Evolutionary conservation across 768 basidiomycete genomes (phyloP).

Genomic region (Suillus weaverae): DNA sequence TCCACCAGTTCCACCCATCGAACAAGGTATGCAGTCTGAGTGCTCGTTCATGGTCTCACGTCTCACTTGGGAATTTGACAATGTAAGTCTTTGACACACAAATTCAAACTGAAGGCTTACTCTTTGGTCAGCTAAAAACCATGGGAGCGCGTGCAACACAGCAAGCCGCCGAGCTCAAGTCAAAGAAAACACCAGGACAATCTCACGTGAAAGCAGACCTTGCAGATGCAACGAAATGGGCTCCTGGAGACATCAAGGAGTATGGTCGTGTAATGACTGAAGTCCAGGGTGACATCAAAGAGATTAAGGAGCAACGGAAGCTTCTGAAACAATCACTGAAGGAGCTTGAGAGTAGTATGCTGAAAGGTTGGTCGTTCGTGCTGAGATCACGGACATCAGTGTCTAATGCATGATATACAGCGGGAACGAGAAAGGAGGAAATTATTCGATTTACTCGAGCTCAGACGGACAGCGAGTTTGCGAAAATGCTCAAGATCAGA

Average conservation of each 20-base stretch:
- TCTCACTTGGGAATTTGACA: slow-evolving; percentile 54
- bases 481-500: slow-evolving; percentile 67
- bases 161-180: slow-evolving; percentile 35
- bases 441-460: slow-evolving; percentile 78
- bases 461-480: slow-evolving; percentile 75
- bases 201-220: slow-evolving; percentile 47
- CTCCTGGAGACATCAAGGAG: slow-evolving; percentile 48
- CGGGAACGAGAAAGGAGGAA: slow-evolving; percentile 80
- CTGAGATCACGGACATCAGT: neutral
- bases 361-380: slow-evolving; percentile 53
- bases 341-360: slow-evolving; percentile 62
- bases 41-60: slow-evolving; percentile 48
- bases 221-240: slow-evolving; percentile 51
- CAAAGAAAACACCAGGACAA: slow-evolving; percentile 35
- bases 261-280: slow-evolving; percentile 40
- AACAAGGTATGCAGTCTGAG: slow-evolving; percentile 71
- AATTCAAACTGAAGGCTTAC: neutral
- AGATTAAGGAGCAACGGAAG: slow-evolving; percentile 44
- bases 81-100: slow-evolving; percentile 43
- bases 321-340: slow-evolving; percentile 44
- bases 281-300: slow-evolving; percentile 53
- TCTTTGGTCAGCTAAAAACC: slow-evolving; percentile 40
- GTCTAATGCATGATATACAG: slow-evolving; percentile 38
- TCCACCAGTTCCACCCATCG: slow-evolving; percentile 30
- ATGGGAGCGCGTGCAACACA: slow-evolving; percentile 40